Evolutionary conservation across 331 rosid species (phyloP), one percentile per base, ranked within the genome.

Genomic region (Saraca asoca): DNA sequence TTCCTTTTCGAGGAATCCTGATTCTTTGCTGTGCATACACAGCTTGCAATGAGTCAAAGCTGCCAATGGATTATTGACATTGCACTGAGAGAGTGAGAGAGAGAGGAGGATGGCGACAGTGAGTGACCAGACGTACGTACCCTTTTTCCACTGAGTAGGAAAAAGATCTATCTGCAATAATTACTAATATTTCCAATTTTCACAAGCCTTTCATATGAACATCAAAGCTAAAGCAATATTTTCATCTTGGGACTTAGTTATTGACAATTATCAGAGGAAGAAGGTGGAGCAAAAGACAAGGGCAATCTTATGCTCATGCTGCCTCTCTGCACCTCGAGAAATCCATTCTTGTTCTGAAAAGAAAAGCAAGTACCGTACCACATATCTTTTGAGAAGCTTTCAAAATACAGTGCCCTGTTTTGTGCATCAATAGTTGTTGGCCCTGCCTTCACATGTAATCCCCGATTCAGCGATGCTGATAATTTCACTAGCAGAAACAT

Each of bases 1-100:
- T 53, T 58, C 63, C 57, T 19, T 44, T 64, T 76, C 17, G 10
- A 71, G 59, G 72, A 63, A 63, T 64, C 7, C 66, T 64, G 71
- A 70, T 81, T 79, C 74, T 69, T 16, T 62, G 59, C 50, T 12
- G 75, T 58, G 70, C 45, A 31, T 69, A 52, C 65, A 65, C 67
- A 48, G 72, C 69, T 77, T 58, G 72, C 70, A 62, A 62, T 51
- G 14, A 38, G 66, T 69, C 73, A 74, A 81, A 75, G 62, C 62
- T 58, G 85, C 76, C 68, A 74, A 46, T 62, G 38, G 79, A 58
- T 64, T 56, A 62, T 62, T 68, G 73, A 75, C 64, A 70, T 69
- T 12, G 68, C 62, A 71, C 20, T 43, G 60, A 54, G 62, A 68
- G 62, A 44, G 51, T n/a, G n/a, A n/a, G 60, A 54, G 62, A 68